phyloP scores from a whole-genome alignment of 2,329 filamentous ascomycete genomes.

The Epichloe aotearoae region DNA sequence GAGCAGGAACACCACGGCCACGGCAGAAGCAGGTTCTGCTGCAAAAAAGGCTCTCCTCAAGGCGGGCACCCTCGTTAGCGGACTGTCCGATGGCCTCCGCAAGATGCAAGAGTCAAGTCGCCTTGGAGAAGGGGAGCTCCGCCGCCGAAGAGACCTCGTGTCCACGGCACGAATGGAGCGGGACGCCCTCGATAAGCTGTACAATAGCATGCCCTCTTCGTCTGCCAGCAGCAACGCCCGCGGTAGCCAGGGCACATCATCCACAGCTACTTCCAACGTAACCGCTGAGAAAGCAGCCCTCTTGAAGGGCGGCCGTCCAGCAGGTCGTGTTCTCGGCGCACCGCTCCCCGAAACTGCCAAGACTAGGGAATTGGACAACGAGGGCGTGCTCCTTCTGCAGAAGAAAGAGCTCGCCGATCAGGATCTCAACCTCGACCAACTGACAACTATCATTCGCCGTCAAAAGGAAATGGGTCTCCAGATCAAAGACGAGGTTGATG shows the following conservation, averaged over 20 bases:
- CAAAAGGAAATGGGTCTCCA: conserved; percentile 68
- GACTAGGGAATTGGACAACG: conserved; percentile 65
- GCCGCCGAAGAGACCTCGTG: conserved; percentile 57
- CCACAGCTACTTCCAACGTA: conserved; percentile 9
- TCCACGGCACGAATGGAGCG: conserved; percentile 58
- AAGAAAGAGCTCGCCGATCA: conserved; percentile 62
- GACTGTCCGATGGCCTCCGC: conserved; percentile 52
- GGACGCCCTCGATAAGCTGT: conserved; percentile 61
- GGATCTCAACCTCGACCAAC: conserved; percentile 55
- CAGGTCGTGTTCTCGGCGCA: conserved; percentile 57
- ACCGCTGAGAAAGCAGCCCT: conserved; percentile 37
- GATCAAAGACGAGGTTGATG: conserved; percentile 60
- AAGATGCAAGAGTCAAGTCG: conserved; percentile 39
- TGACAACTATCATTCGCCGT: conserved; percentile 55
- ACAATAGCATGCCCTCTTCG: conserved; percentile 36
- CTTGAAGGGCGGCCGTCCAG: conserved; percentile 23
- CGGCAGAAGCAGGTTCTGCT: conserved; percentile 52
- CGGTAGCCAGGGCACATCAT: conserved; percentile 20
- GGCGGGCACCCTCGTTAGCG: conserved; percentile 48
- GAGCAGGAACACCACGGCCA: conserved; percentile 26
- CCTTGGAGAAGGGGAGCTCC: conserved; percentile 62
- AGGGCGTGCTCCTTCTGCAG: conserved; percentile 61
- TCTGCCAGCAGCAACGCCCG: conserved; percentile 19
- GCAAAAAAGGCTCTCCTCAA: conserved; percentile 63
- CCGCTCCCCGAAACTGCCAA: conserved; percentile 62